Percentiles rank a stretch among this genome's conserved stretches.
Evolutionary conservation across 2,329 filamentous ascomycete species (phyloP).

Genomic region (Rhynchosporium secalis): DNA sequence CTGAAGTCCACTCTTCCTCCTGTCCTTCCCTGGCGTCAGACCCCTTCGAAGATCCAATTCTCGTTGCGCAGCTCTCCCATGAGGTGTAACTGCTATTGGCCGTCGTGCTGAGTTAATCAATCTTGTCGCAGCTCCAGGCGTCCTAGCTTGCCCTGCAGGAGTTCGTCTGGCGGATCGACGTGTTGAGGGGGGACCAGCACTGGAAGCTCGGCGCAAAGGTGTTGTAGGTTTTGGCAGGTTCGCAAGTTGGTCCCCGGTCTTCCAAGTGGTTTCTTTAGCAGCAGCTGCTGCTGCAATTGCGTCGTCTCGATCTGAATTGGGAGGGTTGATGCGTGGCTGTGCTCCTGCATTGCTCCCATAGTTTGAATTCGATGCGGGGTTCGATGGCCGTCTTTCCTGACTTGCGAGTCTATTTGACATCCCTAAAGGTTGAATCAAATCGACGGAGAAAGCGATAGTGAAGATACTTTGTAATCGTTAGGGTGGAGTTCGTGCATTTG

Average conservation of each 20-base stretch:
- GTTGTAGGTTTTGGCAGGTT: constrained; percentile 38
- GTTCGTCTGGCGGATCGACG: constrained; percentile 33
- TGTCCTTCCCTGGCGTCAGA: constrained; percentile 59
- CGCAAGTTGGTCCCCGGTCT: constrained; percentile 31
- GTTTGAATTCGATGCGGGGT: constrained; percentile 6
- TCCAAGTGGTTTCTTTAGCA: constrained; percentile 36
- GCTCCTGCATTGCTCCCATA: constrained; percentile 7
- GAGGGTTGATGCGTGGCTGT: constrained; percentile 32
- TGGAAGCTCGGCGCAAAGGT: constrained; percentile 37
- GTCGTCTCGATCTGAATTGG: constrained; percentile 31
- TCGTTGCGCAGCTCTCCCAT: constrained; percentile 60
- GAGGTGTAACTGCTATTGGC: constrained; percentile 49
- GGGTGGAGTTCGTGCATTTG: neutral
- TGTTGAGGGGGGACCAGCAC: constrained; percentile 36
- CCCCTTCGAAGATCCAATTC: constrained; percentile 60
- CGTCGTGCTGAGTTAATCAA: constrained; percentile 34
- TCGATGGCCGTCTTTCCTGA: constrained; percentile 5
- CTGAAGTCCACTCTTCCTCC: constrained; percentile 57
- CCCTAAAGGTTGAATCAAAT: no score
- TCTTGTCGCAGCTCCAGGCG: constrained; percentile 30
- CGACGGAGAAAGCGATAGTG: neutral
- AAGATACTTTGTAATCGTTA: neutral
- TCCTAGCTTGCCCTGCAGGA: constrained; percentile 33
- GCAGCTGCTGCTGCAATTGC: constrained; percentile 12
- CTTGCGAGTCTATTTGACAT: constrained; percentile 16